Conservation (phyloP, 192 early-diverging fungal species). For the Lunasporangiospora selenospora region DNA sequence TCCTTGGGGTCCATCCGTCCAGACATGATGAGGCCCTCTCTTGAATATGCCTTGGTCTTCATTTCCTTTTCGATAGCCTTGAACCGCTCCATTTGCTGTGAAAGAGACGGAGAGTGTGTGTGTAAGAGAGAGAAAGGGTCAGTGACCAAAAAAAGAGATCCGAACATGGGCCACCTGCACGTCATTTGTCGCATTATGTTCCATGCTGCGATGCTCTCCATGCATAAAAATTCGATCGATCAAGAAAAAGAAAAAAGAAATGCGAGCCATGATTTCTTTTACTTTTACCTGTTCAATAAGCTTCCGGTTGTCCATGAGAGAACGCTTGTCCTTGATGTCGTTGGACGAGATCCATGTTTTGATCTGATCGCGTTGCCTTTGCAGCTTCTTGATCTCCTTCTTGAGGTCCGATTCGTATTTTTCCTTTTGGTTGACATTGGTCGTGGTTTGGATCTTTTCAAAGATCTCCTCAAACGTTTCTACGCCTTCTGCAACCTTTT, state of each 20-base stretch:
- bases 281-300: conserved; percentile 83
- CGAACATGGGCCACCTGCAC: no score
- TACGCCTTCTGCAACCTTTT: conserved; percentile 95
- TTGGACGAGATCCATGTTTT: conserved; percentile 94
- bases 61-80: conserved; percentile 98
- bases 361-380: conserved; percentile 96
- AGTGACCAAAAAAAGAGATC: not conserved
- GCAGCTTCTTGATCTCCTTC: conserved; percentile 99
- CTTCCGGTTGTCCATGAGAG: conserved; percentile 88
- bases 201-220: no score
- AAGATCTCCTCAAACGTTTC: conserved; percentile 92
- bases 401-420: conserved; percentile 97
- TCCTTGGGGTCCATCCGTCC: conserved; percentile 93
- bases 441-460: conserved; percentile 84
- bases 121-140: conserved; percentile 3
- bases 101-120: not conserved
- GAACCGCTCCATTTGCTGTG: conserved; percentile 97
- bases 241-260: no score
- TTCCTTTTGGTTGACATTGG: conserved; percentile 91
- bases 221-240: no score
- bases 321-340: conserved; percentile 97
- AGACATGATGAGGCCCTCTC: conserved; percentile 86
- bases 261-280: conserved; percentile 1
- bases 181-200: no score
- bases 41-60: conserved; percentile 98